phyloP scores from a whole-genome alignment of 2,329 filamentous ascomycete genomes.

The Clathrospora elynae region DNA sequence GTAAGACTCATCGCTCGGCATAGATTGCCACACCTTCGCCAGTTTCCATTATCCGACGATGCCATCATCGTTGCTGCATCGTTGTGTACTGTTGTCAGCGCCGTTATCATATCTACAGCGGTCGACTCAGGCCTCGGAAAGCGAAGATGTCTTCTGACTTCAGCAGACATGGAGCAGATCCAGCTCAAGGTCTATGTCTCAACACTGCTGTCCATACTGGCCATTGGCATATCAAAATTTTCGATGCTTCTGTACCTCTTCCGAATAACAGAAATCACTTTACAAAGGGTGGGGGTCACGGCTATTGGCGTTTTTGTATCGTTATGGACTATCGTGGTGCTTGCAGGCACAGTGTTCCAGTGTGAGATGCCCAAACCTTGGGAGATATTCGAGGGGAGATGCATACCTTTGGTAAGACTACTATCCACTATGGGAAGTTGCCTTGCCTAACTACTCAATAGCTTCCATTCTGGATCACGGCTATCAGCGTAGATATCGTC shows the following conservation, averaged over 20 bases:
- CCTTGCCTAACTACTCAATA: constrained; percentile 1
- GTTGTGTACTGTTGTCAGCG: constrained; percentile 30
- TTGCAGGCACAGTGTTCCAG: constrained; percentile 27
- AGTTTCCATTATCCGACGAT: constrained; percentile 26
- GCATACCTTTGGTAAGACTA: constrained; percentile 28
- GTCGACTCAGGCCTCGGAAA: constrained; percentile 29
- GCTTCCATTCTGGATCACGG: constrained; percentile 30
- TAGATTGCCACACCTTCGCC: constrained; percentile 14
- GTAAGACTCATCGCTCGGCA: constrained; percentile 25
- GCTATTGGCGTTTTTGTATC: constrained; percentile 18
- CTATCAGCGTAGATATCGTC: constrained; percentile 23
- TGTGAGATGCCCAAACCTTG: constrained; percentile 35
- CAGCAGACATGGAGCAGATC: constrained; percentile 11
- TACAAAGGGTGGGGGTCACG: constrained; percentile 20
- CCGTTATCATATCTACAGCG: constrained; percentile 27
- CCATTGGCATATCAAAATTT: constrained; percentile 31
- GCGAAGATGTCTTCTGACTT: constrained; percentile 17
- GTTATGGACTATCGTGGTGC: constrained; percentile 27
- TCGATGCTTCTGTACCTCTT: constrained; percentile 29
- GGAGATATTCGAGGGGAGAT: constrained; percentile 29
- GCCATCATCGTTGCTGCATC: constrained; percentile 24
- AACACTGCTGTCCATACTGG: constrained; percentile 30
- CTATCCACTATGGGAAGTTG: neutral
- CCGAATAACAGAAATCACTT: constrained; percentile 19
- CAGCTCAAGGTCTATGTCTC: constrained; percentile 30